phyloP scores from a whole-genome alignment of 495 filamentous ascomycete genomes.

The Xylaria venustula region DNA sequence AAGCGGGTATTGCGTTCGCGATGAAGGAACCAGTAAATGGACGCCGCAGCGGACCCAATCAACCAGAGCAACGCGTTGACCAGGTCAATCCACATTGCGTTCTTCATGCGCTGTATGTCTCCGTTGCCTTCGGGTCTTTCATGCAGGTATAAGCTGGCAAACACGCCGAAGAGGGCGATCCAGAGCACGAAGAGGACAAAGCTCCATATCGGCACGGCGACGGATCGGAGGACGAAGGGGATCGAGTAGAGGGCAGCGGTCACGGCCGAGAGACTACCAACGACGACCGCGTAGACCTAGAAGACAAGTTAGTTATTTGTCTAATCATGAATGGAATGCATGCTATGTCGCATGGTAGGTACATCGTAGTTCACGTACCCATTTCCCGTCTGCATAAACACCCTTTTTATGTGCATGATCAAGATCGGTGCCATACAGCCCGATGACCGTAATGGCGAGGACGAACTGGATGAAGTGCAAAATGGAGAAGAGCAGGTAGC shows the following conservation, averaged over 20 bases:
- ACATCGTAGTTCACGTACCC: slow-evolving; percentile 48
- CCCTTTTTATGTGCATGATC: slow-evolving; percentile 52
- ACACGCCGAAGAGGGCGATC: slow-evolving; percentile 78
- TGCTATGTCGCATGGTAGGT: too few species aligned
- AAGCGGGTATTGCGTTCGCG: slow-evolving; percentile 40
- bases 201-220: slow-evolving; percentile 65
- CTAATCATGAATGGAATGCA: background rate
- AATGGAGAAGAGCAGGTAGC: slow-evolving; percentile 47
- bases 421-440: slow-evolving; percentile 75
- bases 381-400: slow-evolving; percentile 59
- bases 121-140: slow-evolving; percentile 58
- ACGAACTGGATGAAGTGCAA: slow-evolving; percentile 71
- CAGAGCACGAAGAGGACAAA: slow-evolving; percentile 69
- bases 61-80: slow-evolving; percentile 72
- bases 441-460: slow-evolving; percentile 71
- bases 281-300: slow-evolving; percentile 65
- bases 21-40: slow-evolving; percentile 45
- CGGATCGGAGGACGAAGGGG: slow-evolving; percentile 58
- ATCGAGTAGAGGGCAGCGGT: slow-evolving; percentile 62
- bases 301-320: background rate
- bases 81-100: slow-evolving; percentile 83
- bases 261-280: slow-evolving; percentile 58
- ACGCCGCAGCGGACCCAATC: slow-evolving; percentile 45
- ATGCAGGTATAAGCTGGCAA: slow-evolving; percentile 74
- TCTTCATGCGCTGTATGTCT: slow-evolving; percentile 71